A percentile compares a stretch with the other conserved stretches of the same genome.
Evolutionary conservation across 139 green algal species (phyloP).

Genomic region (Auxenochlorella protothecoides): DNA sequence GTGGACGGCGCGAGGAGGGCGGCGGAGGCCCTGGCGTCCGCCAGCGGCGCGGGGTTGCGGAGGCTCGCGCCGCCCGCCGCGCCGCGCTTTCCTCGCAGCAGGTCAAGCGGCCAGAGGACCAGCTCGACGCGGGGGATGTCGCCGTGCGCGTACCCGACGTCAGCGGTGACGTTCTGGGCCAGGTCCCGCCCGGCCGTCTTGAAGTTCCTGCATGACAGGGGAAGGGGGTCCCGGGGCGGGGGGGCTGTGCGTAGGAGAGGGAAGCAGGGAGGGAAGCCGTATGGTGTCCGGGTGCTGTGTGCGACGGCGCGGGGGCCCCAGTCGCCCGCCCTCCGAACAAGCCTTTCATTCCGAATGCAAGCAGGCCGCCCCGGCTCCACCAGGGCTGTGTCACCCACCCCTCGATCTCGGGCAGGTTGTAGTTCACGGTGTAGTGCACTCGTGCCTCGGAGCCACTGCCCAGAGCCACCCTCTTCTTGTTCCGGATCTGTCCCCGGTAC

Average conservation of each 20-base stretch:
- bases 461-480: slow-evolving; percentile 9
- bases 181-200: neutral
- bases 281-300: neutral
- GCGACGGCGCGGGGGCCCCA: too few species aligned
- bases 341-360: too few species aligned
- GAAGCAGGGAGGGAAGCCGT: neutral
- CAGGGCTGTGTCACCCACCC: slow-evolving; percentile 6
- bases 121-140: slow-evolving; percentile 18
- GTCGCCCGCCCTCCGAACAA: too few species aligned
- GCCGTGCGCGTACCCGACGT: slow-evolving; percentile 23
- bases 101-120: slow-evolving; percentile 12
- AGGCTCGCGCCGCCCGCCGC: neutral
- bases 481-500: neutral
- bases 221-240: neutral
- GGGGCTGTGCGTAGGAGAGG: too few species aligned
- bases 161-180: slow-evolving; percentile 10
- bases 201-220: neutral
- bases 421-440: slow-evolving; percentile 17
- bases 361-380: too few species aligned
- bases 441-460: slow-evolving; percentile 1
- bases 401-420: slow-evolving; percentile 15
- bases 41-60: too few species aligned
- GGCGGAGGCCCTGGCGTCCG: too few species aligned
- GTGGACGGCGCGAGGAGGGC: too few species aligned
- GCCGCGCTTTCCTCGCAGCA: neutral